Conservation (phyloP, 2,329 filamentous ascomycete species). For the Xylaria sp. region DNA sequence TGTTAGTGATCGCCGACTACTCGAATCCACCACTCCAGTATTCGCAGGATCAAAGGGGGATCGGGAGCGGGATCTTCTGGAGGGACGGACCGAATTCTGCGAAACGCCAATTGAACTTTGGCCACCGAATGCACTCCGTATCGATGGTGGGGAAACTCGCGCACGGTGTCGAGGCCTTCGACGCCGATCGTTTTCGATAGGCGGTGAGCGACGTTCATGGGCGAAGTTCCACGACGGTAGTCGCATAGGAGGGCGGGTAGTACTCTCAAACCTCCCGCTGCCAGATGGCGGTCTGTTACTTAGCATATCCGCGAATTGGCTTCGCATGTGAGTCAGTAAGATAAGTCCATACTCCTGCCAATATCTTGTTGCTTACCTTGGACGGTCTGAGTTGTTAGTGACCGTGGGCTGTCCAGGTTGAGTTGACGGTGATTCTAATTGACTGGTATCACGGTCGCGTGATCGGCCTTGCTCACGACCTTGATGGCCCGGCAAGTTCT, state of each 20-base stretch:
- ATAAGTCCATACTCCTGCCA: background rate
- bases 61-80: constrained; percentile 37
- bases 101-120: constrained; percentile 36
- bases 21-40: constrained; percentile 12
- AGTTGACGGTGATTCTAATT: constrained; percentile 32
- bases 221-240: constrained; percentile 36
- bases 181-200: constrained; percentile 47
- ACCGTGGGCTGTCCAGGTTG: constrained; percentile 28
- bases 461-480: constrained; percentile 25
- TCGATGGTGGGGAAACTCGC: constrained; percentile 43
- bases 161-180: constrained; percentile 48
- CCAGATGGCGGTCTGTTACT: constrained; percentile 16
- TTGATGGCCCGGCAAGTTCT: constrained; percentile 27
- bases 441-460: constrained; percentile 36
- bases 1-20: constrained; percentile 35
- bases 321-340: constrained; percentile 27
- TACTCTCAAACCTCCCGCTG: constrained; percentile 39
- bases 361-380: constrained; percentile 18
- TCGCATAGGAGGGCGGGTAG: constrained; percentile 27
- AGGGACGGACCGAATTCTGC: constrained; percentile 44
- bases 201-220: constrained; percentile 47
- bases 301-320: constrained; percentile 25
- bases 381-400: constrained; percentile 8
- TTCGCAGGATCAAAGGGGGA: constrained; percentile 30
- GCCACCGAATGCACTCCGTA: constrained; percentile 39